Base-by-base conservation (phyloP, 2,329 filamentous ascomycete genomes). In the Phaeosphaeriaceae sp. region DNA sequence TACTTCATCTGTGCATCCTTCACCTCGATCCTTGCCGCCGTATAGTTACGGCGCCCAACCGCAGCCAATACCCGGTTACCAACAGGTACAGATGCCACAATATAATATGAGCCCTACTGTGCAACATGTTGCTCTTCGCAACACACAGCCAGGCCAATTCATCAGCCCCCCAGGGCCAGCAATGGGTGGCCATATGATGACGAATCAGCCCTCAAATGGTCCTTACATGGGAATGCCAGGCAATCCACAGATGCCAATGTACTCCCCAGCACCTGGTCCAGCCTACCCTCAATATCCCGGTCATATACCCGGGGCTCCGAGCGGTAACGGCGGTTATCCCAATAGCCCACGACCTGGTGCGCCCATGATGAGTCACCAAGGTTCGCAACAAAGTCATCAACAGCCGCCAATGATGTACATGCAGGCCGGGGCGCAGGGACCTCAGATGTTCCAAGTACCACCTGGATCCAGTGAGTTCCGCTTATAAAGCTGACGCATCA, bases 301-400 rank as follows among this genome's bases (percentile, higher is more conserved):
- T 15, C 68, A 71, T 35, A 74, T 74, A 58, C 67, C 68, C 26
- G 78, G 81, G 48, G 78, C 79, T 46, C 84, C 87, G 16, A 89
- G 84, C 35, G 81, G 84, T 6, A 89, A 87, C 61, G 90, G 91
- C 61, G 90, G 91, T 13, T 96, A 90, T 67, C 89, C 91, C n/a
- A 47, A 47, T 15, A 97, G 93, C 69, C 93, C 93, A 1, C 87
- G 90, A 48, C 85, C 92, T 39, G 86, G 87, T 40, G 69, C 94
- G 11, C 87, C 90, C 2, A 91, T 95, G 87, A 97, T 97, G 93
- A 89, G 87, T 65, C 92, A 92, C 60, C 91, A 96, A 76, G 90
- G 90, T 46, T 97, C 92, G 21, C 93, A 97, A 67, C 92, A 96
- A 72, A 92, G 92, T 69, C 79, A 80, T 48, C 79, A 80, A 39